A percentile compares a stretch with the other conserved stretches of the same genome.
Conservation (phyloP, 495 filamentous ascomycete genomes). For the Astrothelium subdiscretum region DNA sequence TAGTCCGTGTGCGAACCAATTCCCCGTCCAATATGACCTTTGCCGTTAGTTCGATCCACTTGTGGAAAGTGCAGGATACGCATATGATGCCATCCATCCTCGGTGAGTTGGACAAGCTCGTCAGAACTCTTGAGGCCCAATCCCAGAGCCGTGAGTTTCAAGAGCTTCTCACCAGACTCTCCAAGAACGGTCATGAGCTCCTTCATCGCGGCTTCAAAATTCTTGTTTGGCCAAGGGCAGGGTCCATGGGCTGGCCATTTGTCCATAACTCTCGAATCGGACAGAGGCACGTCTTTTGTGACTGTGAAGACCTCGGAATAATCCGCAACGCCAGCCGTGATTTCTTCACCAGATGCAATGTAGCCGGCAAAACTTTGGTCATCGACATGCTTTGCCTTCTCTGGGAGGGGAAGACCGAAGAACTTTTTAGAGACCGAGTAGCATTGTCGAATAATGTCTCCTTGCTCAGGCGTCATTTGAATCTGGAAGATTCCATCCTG, state of each 20-base stretch:
- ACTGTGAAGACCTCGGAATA: conserved; percentile 40
- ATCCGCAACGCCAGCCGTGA: conserved; percentile 36
- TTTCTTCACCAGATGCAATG: conserved; percentile 38
- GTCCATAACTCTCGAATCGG: conserved; percentile 27
- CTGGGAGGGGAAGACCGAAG: conserved; percentile 24
- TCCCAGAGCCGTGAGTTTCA: conserved; percentile 30
- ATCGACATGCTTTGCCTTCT: conserved; percentile 34
- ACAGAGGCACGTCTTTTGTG: conserved; percentile 30
- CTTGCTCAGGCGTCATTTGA: conserved; percentile 21
- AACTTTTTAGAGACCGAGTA: conserved; percentile 27
- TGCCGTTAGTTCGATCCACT: conserved; percentile 31
- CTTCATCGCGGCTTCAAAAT: conserved; percentile 27
- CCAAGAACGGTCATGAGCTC: conserved; percentile 25
- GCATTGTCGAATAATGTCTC: conserved; percentile 19
- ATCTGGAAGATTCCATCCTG: conserved; percentile 36
- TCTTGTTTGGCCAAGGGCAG: conserved; percentile 33
- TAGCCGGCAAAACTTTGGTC: conserved; percentile 35
- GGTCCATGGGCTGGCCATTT: conserved; percentile 37
- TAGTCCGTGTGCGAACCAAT: conserved; percentile 39
- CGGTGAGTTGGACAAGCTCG: conserved; percentile 24
- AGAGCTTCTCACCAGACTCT: conserved; percentile 28
- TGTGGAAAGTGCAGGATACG: conserved; percentile 33
- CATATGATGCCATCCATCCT: conserved; percentile 39
- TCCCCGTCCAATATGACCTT: conserved; percentile 33
- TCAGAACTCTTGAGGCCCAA: conserved; percentile 21